These are phyloP conservation scores for Septoria linicola DNA, from an alignment of 2,329 filamentous ascomycete species.

Conservation along the genomic window DNA sequence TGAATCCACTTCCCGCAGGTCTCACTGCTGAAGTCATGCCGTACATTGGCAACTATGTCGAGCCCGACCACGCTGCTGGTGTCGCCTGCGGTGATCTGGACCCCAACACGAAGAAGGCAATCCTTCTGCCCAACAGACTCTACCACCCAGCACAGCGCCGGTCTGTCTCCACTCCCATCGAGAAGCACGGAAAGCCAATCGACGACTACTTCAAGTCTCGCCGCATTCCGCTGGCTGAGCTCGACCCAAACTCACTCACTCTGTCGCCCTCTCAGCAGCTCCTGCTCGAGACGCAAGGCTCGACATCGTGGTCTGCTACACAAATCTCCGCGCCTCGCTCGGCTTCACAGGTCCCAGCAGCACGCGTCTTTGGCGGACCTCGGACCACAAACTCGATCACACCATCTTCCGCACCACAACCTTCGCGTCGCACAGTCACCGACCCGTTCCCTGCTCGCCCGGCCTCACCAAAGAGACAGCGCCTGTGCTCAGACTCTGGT, in stretches of 20 bases:
- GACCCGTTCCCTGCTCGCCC: constrained; percentile 31
- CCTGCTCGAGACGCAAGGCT: constrained; percentile 55
- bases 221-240: constrained; percentile 63
- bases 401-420: constrained; percentile 45
- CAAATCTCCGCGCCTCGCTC: constrained; percentile 37
- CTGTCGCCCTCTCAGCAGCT: constrained; percentile 65
- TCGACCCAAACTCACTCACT: constrained; percentile 67
- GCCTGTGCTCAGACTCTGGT: constrained; percentile 44
- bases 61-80: constrained; percentile 63
- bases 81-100: constrained; percentile 82
- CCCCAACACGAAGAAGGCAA: constrained; percentile 77
- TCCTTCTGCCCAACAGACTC: constrained; percentile 43
- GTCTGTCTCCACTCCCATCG: constrained; percentile 45
- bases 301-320: constrained; percentile 56
- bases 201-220: constrained; percentile 65
- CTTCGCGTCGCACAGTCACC: constrained; percentile 42
- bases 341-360: constrained; percentile 25
- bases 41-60: constrained; percentile 67
- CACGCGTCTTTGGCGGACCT: constrained; percentile 20
- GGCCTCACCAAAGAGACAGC: constrained; percentile 26
- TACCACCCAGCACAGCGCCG: constrained; percentile 31
- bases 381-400: constrained; percentile 30
- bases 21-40: constrained; percentile 69
- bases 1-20: constrained; percentile 65
- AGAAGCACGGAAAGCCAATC: constrained; percentile 60